Conservation (phyloP, 208 protist species). For the Leishmania guyanensis region DNA sequence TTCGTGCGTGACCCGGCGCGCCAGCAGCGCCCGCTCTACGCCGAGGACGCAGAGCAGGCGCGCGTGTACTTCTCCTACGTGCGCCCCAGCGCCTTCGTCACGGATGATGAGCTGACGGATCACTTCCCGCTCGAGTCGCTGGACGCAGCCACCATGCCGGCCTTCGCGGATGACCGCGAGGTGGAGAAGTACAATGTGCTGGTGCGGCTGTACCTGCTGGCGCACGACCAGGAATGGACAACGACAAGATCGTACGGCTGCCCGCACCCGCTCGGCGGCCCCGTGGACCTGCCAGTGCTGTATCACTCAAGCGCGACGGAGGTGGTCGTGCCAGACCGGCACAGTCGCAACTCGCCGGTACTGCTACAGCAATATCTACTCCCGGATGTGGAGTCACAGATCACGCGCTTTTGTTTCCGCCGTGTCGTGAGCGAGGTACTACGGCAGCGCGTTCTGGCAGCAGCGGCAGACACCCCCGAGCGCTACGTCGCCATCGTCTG, state of each 20-base stretch:
- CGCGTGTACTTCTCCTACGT: constrained; percentile 22
- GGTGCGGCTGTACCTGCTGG: constrained; percentile 25
- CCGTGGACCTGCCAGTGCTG: constrained; percentile 8
- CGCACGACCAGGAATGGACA: constrained; percentile 31
- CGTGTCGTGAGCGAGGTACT: constrained; percentile 23
- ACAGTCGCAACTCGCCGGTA: background rate
- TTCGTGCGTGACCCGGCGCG: constrained; percentile 18
- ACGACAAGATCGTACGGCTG: constrained; percentile 4
- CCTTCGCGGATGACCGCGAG: constrained; percentile 16
- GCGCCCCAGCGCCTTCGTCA: constrained; percentile 14
- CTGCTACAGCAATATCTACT: constrained; percentile 17
- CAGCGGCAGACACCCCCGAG: background rate
- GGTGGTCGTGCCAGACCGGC: constrained; percentile 1
- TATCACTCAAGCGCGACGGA: constrained; percentile 3
- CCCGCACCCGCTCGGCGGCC: constrained; percentile 15
- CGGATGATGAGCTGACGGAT: constrained; percentile 17
- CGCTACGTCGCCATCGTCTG: constrained; percentile 13
- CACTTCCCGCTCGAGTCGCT: constrained; percentile 9
- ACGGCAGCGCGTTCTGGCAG: constrained; percentile 15
- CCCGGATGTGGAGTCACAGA: constrained; percentile 18
- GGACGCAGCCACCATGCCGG: constrained; percentile 13
- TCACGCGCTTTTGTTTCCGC: constrained; percentile 17
- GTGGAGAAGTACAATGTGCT: constrained; percentile 29
- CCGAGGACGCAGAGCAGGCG: constrained; percentile 17
- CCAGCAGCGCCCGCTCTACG: constrained; percentile 16